Percentiles rank a stretch among this genome's conserved stretches.
phyloP scores from a whole-genome alignment of 176 grass and related monocot genomes.

The Oryza australiensis region DNA sequence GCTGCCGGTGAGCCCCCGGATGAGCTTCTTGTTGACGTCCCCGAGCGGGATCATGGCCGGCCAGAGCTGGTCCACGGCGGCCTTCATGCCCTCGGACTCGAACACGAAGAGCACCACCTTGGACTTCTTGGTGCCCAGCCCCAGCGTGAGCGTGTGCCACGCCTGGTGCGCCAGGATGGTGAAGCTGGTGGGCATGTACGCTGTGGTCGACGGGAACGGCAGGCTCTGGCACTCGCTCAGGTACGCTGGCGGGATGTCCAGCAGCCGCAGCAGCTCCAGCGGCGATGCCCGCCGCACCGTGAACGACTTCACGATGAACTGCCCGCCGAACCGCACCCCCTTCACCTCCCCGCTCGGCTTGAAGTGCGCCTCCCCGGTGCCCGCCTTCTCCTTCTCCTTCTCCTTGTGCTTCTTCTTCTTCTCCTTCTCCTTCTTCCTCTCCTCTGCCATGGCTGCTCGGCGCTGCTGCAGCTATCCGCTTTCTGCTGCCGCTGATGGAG shows the following conservation, averaged over 20 bases:
- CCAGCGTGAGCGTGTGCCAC: slow-evolving; percentile 95
- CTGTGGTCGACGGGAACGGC: slow-evolving; percentile 86
- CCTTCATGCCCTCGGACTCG: slow-evolving; percentile 88
- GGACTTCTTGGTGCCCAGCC: slow-evolving; percentile 96
- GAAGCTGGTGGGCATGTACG: slow-evolving; percentile 94
- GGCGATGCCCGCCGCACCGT: slow-evolving; percentile 89
- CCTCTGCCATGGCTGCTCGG: slow-evolving; percentile 55
- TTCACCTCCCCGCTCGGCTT: slow-evolving; percentile 82
- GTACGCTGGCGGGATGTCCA: slow-evolving; percentile 92
- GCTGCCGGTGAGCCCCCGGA: slow-evolving; percentile 77
- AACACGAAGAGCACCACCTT: slow-evolving; percentile 93
- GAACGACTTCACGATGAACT: slow-evolving; percentile 96
- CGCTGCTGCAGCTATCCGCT: slow-evolving; percentile 21
- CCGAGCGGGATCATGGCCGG: slow-evolving; percentile 81
- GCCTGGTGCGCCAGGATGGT: slow-evolving; percentile 98
- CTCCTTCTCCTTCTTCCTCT: slow-evolving; percentile 52
- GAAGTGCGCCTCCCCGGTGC: slow-evolving; percentile 63
- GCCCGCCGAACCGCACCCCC: slow-evolving; percentile 85
- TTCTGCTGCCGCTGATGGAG: slow-evolving; percentile 20
- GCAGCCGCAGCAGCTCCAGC: slow-evolving; percentile 87
- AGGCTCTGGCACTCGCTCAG: slow-evolving; percentile 81
- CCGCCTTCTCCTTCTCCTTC: slow-evolving; percentile 22
- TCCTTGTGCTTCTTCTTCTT: slow-evolving; percentile 55
- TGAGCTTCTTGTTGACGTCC: slow-evolving; percentile 95
- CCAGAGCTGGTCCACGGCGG: slow-evolving; percentile 84